Conservation (phyloP, 331 rosid genomes). For the Cydonia oblonga region DNA sequence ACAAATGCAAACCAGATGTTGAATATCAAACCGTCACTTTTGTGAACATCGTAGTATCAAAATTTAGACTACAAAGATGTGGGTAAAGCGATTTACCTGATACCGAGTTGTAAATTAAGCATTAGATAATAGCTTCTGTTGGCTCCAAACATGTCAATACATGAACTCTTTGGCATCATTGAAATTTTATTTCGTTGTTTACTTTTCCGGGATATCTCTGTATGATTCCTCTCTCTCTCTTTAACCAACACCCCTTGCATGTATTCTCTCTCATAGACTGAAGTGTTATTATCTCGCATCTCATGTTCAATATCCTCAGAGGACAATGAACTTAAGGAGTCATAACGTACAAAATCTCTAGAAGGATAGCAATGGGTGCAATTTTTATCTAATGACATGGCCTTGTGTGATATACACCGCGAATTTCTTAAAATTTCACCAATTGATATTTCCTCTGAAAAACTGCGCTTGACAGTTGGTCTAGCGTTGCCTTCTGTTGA, state of each 20-base stretch:
- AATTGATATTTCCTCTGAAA: constrained; percentile 33
- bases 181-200: constrained; percentile 36
- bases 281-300: constrained; percentile 13
- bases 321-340: constrained; percentile 24
- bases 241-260: constrained; percentile 68
- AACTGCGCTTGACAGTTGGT: constrained; percentile 41
- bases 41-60: neutral
- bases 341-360: constrained; percentile 17
- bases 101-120: constrained; percentile 89
- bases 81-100: constrained; percentile 44
- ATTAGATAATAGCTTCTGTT: constrained; percentile 45
- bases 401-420: constrained; percentile 32
- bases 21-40: neutral
- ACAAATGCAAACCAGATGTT: neutral
- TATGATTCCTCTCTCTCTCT: constrained; percentile 39
- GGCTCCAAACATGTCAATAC: constrained; percentile 34
- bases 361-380: constrained; percentile 18
- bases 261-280: constrained; percentile 69
- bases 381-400: constrained; percentile 24
- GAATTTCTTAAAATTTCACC: constrained; percentile 33
- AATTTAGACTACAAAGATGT: neutral
- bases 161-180: constrained; percentile 32
- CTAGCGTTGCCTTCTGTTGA: constrained; percentile 20
- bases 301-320: constrained; percentile 31
- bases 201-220: constrained; percentile 23